These are phyloP conservation scores for Picea sitchensis DNA, from an alignment of 75 land plant species.

Conservation along the genomic window DNA sequence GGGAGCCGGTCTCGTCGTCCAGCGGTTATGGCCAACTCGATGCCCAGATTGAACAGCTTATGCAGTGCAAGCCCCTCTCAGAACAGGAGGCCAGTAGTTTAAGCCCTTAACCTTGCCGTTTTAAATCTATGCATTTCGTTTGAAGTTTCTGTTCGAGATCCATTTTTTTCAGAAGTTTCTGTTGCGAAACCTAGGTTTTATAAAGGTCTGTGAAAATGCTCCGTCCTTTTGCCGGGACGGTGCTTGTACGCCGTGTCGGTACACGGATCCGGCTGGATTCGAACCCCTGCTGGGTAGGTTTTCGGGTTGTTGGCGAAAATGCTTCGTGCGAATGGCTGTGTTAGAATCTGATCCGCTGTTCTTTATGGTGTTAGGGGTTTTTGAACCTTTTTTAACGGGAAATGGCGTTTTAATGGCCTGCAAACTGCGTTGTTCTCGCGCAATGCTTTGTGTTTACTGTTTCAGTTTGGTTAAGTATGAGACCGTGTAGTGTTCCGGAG, in stretches of 20 bases:
- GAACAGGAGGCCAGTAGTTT: conserved; percentile 65
- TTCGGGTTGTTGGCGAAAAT: neutral
- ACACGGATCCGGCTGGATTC: neutral
- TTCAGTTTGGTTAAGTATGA: too few species aligned
- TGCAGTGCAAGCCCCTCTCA: conserved; percentile 95
- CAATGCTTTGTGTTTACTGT: too few species aligned
- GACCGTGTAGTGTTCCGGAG: too few species aligned
- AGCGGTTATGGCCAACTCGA: conserved; percentile 67
- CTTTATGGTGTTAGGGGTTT: neutral
- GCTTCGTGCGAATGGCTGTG: neutral
- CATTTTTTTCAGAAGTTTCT: too few species aligned
- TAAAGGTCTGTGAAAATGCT: neutral
- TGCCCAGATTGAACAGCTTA: conserved; percentile 85
- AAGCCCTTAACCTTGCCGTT: conserved; percentile 3
- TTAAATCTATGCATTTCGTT: neutral
- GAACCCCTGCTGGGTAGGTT: neutral
- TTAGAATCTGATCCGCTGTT: neutral
- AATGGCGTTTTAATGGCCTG: too few species aligned
- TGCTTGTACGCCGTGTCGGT: neutral
- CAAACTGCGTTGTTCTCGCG: too few species aligned
- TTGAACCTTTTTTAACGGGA: too few species aligned
- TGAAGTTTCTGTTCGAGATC: neutral
- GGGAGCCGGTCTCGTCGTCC: too few species aligned
- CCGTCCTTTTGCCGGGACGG: neutral
- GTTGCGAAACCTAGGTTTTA: too few species aligned